phyloP scores from a whole-genome alignment of 331 rosid species.

The Malus hybrid region DNA sequence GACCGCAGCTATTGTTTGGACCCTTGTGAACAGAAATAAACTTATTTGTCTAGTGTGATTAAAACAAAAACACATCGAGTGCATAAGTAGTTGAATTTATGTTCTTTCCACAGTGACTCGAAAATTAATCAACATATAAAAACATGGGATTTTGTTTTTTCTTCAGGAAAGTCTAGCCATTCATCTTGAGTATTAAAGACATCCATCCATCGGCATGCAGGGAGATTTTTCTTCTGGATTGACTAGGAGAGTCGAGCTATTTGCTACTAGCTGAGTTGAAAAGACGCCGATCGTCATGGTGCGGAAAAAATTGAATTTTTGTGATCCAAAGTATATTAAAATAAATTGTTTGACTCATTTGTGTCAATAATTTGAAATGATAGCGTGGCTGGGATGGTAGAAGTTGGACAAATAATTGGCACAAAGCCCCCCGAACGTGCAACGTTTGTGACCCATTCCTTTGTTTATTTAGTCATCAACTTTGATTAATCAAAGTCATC shows the following conservation, averaged over 20 bases:
- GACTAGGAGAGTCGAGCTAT: background rate
- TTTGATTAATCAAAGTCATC: too few relatives aligned
- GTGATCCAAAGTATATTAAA: background rate
- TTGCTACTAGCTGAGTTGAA: background rate
- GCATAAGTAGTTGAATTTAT: too few relatives aligned
- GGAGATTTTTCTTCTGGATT: background rate
- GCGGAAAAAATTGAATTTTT: background rate
- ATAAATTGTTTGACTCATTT: constrained; percentile 4
- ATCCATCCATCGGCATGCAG: background rate
- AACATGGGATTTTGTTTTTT: too few relatives aligned
- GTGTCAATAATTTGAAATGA: background rate
- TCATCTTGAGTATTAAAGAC: too few relatives aligned
- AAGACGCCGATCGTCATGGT: background rate
- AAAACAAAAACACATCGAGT: too few relatives aligned
- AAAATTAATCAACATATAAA: background rate
- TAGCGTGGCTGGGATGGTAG: background rate
- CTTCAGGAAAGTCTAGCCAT: background rate
- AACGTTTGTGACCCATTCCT: too few relatives aligned
- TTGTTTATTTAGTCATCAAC: too few relatives aligned
- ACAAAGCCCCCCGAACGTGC: too few relatives aligned
- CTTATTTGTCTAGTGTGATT: too few relatives aligned
- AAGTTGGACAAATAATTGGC: background rate
- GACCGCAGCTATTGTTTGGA: too few relatives aligned
- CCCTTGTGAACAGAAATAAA: too few relatives aligned
- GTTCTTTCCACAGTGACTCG: background rate